Evolutionary conservation across 768 basidiomycete genomes (phyloP), one percentile per base, ranked within the genome.

Genomic region (Terana coerulea): DNA sequence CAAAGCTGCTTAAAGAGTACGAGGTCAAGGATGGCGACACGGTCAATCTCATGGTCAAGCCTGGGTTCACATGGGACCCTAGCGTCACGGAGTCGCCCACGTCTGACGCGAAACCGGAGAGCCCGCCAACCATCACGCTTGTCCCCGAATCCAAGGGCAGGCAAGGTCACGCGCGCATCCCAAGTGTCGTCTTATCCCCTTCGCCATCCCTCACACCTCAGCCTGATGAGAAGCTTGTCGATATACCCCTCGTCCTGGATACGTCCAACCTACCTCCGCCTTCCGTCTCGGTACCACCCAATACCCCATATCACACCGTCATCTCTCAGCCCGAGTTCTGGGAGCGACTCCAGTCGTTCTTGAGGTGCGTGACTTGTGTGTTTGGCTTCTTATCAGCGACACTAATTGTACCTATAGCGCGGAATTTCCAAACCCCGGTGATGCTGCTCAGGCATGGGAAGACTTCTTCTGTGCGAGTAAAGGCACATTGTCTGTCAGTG

Each of bases 1-100:
- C 72, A 22, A 95, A 95, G 65, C 80, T 99, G 9, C 72, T 98
- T 34, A 87, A 88, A 63, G 97, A 98, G 66, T 99, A 98, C 73
- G 80, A 72, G 62, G 76, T 95, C 62, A 80, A 84, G 61, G 80
- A 86, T 63, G 88, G 86, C 11, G 85, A 90, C 58, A 86, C 83
- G 10, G 73, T 98, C 60, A 95, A 87, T 67, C 74, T 99, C 39
- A 86, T 94, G 75, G 70, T 94, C 66, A 95, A 95, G 63, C 78
- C 91, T 2, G 82, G 86, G 22, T 75, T 79, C 52, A 72, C 80
- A 30, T 81, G 84, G 85, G 77, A 86, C 58, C 77, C 83, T 17
- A 59, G 78, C 21, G 59, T 57, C 10, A 19, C 54, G 1, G 37
- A 52, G 12, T 17, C 60, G n/a, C 33, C 67, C 48, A 42, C 72